Percentiles rank a stretch among this genome's conserved stretches.
Evolutionary conservation across 768 basidiomycete genomes (phyloP).

Genomic region (Mycena rebaudengoi): DNA sequence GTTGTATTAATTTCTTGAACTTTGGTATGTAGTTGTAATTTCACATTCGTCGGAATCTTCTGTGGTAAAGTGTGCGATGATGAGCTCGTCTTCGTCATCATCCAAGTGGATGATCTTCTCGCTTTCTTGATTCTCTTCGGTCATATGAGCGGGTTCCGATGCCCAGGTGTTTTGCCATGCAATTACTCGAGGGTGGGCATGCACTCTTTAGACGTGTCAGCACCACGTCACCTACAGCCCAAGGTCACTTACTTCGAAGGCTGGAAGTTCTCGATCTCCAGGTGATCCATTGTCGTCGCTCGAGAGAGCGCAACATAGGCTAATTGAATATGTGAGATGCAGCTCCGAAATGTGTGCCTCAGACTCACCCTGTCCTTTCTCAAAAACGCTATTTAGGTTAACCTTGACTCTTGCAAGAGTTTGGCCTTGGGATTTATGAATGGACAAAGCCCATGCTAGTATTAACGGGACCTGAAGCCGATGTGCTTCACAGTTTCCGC

Average conservation of each 20-base stretch:
- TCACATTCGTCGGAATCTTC: not conserved
- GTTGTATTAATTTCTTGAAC: not conserved
- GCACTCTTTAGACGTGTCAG: constrained; percentile 50
- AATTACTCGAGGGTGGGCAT: constrained; percentile 65
- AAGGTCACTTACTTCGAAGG: constrained; percentile 63
- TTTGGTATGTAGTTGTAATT: constrained; percentile 5
- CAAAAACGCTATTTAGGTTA: constrained; percentile 77
- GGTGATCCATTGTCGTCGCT: constrained; percentile 66
- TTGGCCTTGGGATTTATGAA: constrained; percentile 92
- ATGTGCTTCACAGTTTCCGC: constrained; percentile 64
- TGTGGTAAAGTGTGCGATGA: constrained; percentile 7
- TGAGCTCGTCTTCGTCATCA: constrained; percentile 4
- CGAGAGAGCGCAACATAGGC: constrained; percentile 79
- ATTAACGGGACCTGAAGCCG: constrained; percentile 64
- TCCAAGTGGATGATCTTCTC: not conserved
- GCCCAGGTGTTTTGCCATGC: constrained; percentile 56
- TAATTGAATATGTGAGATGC: constrained; percentile 24
- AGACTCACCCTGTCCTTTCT: constrained; percentile 60
- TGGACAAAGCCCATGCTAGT: constrained; percentile 84
- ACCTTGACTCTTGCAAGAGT: constrained; percentile 84
- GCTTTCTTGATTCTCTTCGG: constrained; percentile 30
- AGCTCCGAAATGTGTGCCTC: not conserved
- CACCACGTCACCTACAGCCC: not conserved
- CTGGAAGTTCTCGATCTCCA: constrained; percentile 72
- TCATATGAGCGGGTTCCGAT: constrained; percentile 18